These are phyloP conservation scores for Capsicum baccatum DNA, from an alignment of 257 asterid genomes.

Conservation along the genomic window DNA sequence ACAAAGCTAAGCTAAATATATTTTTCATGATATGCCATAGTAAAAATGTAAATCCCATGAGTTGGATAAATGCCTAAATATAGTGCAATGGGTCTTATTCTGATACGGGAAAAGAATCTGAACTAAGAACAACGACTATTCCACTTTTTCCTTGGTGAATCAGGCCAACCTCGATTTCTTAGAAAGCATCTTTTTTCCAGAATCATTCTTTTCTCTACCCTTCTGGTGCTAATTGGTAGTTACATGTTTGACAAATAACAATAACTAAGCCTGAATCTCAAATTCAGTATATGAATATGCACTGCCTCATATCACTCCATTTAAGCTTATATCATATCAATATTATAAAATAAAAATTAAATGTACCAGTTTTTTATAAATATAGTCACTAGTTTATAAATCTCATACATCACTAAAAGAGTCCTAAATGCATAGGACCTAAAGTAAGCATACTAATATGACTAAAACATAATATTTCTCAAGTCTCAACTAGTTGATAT, in stretches of 20 bases:
- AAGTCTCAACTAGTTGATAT: too few relatives aligned
- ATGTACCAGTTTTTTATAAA: background rate
- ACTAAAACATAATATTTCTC: background rate
- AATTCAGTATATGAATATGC: background rate
- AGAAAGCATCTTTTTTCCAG: background rate
- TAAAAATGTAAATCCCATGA: background rate
- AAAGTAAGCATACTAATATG: background rate
- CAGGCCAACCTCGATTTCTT: background rate
- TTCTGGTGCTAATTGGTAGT: background rate
- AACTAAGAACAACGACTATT: background rate
- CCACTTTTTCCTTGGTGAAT: background rate
- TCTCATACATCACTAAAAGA: background rate
- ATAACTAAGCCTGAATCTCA: background rate
- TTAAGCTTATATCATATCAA: too few relatives aligned
- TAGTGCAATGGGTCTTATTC: background rate
- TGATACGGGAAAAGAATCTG: background rate
- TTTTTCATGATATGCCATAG: background rate
- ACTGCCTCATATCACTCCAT: background rate
- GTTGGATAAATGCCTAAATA: background rate
- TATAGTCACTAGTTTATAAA: background rate
- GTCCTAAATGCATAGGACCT: background rate
- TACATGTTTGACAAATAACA: background rate
- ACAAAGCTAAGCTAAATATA: background rate
- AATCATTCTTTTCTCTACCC: background rate
- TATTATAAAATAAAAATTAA: background rate